Evolutionary conservation across 2,329 filamentous ascomycete genomes (phyloP), one percentile per base, ranked within the genome.

Genomic region (Coleophoma eucalyptorum): DNA sequence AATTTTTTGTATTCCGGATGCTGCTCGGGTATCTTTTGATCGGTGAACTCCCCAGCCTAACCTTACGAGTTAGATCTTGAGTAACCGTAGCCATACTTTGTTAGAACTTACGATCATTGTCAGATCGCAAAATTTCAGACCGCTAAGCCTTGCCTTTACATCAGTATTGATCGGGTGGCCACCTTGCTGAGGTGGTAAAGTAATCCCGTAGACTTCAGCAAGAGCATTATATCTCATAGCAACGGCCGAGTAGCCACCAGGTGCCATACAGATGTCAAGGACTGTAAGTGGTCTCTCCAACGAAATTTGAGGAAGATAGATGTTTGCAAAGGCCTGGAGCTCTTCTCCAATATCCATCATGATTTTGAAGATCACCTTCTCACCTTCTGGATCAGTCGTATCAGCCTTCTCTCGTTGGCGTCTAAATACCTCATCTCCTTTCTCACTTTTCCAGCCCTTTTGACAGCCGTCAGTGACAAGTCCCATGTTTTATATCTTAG

Each of bases 401-500:
- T 77, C 74, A 8, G 73, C 66, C 1, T 50, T 55, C 3, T 60
- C 34, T 38, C 71, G 68, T 55, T 75, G 72, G 3, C 59, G 63
- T 45, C 65, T 43, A 58, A 79, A 80, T 53, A 65, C 67, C 0
- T 31, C 46, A 43, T 80, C 74, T 1, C 71, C 76, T 35, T 63
- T 55, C 1, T 67, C 58, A 46, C 68, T 77, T 1, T 69, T 58
- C 72, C 74, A 76, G 18, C 73, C 72, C 76, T 78, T 57, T 11
- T 57, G 57, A 55, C 18, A 26, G 42, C n/a, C 15, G 31, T n/a
- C 21, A 8, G 19, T 19, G 42, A 6, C n/a, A 26, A 32, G 13
- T 12, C 13, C n/a, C 4, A 5, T 26, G 13, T 32, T 44, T 13
- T 11, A 7, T 2, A 26, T 20, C 13, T 13, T 13, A 7, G 42